Conservation (phyloP, 257 asterid genomes). For the Gentiana macrophylla region DNA sequence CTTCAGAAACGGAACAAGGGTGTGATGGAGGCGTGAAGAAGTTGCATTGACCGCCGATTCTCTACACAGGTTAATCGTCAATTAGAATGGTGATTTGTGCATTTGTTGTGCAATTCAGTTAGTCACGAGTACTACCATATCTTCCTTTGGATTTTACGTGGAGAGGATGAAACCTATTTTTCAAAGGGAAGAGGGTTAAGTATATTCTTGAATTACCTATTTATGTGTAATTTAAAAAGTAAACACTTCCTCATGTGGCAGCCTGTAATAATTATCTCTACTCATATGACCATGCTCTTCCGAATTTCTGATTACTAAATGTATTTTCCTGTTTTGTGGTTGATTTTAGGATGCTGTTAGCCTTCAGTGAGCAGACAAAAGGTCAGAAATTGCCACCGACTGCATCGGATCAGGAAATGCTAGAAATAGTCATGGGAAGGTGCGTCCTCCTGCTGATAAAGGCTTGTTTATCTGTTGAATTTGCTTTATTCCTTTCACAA, state of each 20-base stretch:
- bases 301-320: neutral
- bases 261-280: too few relatives aligned
- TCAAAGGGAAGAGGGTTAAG: too few relatives aligned
- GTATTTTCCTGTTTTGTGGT: neutral
- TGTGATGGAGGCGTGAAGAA: slow-evolving; percentile 84
- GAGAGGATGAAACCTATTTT: too few relatives aligned
- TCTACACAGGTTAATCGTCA: slow-evolving; percentile 58
- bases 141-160: too few relatives aligned
- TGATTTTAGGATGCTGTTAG: slow-evolving; percentile 66
- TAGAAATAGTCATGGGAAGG: slow-evolving; percentile 90
- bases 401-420: slow-evolving; percentile 92
- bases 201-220: too few relatives aligned
- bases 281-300: neutral
- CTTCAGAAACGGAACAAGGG: slow-evolving; percentile 88
- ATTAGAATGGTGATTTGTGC: neutral
- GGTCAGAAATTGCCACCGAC: slow-evolving; percentile 61
- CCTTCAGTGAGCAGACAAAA: slow-evolving; percentile 86
- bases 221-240: too few relatives aligned
- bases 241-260: too few relatives aligned
- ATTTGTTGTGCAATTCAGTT: too few relatives aligned
- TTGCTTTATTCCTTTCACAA: neutral
- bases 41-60: slow-evolving; percentile 90
- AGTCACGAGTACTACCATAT: too few relatives aligned
- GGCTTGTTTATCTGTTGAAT: neutral
- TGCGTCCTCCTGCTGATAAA: slow-evolving; percentile 15